Evolutionary conservation across 306 rosid genomes (phyloP), one percentile per base, ranked within the genome.

Genomic region (Cyclanthera cordifolia): DNA sequence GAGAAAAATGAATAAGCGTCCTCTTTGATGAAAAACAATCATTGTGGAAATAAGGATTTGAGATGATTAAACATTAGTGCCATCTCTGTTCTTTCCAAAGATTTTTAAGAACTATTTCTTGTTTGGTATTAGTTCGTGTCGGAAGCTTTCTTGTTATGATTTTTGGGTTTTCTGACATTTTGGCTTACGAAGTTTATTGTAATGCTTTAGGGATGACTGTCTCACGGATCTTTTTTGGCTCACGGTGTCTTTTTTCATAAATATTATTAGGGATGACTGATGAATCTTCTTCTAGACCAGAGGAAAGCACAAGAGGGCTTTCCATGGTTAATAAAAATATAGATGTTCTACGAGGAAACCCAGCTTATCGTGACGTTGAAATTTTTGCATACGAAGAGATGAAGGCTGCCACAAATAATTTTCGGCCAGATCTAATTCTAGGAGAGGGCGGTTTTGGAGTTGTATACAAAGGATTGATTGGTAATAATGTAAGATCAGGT

Each of bases 401-500:
- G 84, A 82, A 89, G 72, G 67, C 88, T 53, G 90, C 91, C 2
- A 90, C 99, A 3, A 85, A 87, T 73, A 83, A 72, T 51, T 93
- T 90, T 74, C 91, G 95, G 30, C 95, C 99, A 9, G 95, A 90
- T 61, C 79, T 86, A 21, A 86, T 90, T 67, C 75, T 93, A 4
- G 99, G 99, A 34, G 99, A 93, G 75, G 99, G 99, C 66, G 99
- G 96, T 27, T 93, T 93, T 79, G 99, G 99, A 23, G 89, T 93
- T 53, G 99, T 93, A 20, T 93, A 93, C 76, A 93, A 86, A 81
- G 99, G 99, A 60, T 72, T 85, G 27, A 69, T 93, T 67, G 99
- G 90, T 80, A 84, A 81, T 53, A 79, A 73, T 68, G 91, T 89
- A 23, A 88, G 89, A 72, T 46, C 93, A 0, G 91, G 87, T 75